Conservation (phyloP, 345 rosid genomes). For the Gossypium anomalum region DNA sequence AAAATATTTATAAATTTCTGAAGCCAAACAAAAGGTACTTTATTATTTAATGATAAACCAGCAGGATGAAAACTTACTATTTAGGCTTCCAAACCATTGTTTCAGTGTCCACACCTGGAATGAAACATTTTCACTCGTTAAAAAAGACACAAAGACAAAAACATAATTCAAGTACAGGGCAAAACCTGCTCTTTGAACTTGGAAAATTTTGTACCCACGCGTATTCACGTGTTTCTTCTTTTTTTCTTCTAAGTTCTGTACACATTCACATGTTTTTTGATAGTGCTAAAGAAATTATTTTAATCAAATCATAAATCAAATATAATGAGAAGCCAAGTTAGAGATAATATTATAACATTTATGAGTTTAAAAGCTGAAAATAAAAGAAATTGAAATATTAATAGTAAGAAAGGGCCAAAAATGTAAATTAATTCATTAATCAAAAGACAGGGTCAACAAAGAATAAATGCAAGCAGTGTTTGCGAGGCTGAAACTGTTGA, state of each 20-base stretch:
- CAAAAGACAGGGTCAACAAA: not conserved
- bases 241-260: not conserved
- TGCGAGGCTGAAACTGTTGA: not conserved
- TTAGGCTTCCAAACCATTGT: not conserved
- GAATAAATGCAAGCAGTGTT: too few relatives aligned
- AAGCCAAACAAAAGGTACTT: not conserved
- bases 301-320: too few relatives aligned
- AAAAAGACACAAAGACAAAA: not conserved
- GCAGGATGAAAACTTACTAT: not conserved
- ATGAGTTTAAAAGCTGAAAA: too few relatives aligned
- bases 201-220: not conserved
- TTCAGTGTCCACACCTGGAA: not conserved
- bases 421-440: too few relatives aligned
- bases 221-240: not conserved
- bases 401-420: too few relatives aligned
- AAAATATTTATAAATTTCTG: too few relatives aligned
- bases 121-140: not conserved
- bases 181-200: slow-evolving; percentile 4
- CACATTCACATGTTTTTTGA: not conserved
- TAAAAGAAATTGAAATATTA: too few relatives aligned
- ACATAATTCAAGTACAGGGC: not conserved
- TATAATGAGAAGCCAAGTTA: not conserved
- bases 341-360: too few relatives aligned
- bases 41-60: not conserved
- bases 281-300: not conserved